Evolutionary conservation across 1,284 basidiomycete species (phyloP).

Genomic region (Wallemia mellicola): DNA sequence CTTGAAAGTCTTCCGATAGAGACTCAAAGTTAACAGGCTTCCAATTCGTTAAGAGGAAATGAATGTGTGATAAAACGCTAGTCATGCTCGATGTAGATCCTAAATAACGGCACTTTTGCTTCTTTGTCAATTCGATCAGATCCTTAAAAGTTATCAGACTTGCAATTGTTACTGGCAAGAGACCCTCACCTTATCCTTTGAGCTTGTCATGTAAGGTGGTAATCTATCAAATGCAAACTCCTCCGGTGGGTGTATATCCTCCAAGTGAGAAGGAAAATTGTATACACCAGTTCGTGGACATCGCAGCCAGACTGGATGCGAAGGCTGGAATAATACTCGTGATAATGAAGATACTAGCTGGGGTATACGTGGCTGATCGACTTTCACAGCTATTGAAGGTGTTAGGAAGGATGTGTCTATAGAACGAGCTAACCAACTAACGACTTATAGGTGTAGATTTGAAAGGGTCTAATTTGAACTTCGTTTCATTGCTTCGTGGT

Average conservation of each 20-base stretch:
- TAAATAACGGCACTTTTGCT: background rate
- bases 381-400: background rate
- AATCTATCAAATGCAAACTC: background rate
- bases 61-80: background rate
- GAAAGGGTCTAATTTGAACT: background rate
- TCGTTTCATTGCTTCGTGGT: background rate
- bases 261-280: background rate
- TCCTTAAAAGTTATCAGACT: background rate
- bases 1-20: background rate
- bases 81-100: conserved; percentile 1
- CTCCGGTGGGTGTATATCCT: background rate
- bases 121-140: background rate
- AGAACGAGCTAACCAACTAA: background rate
- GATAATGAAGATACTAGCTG: background rate
- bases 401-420: background rate
- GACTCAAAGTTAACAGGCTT: background rate
- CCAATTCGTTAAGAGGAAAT: conserved; percentile 1
- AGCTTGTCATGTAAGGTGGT: conserved; percentile 1
- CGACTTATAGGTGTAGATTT: background rate
- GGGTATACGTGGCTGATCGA: background rate
- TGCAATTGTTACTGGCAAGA: no score
- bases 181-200: background rate
- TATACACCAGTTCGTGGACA: background rate
- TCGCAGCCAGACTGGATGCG: conserved; percentile 1
- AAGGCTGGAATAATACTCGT: conserved; percentile 1